A percentile compares a stretch with the other conserved stretches of the same genome.
phyloP scores from a whole-genome alignment of 1,139 yeast species.

The Zygosaccharomyces sapae region DNA sequence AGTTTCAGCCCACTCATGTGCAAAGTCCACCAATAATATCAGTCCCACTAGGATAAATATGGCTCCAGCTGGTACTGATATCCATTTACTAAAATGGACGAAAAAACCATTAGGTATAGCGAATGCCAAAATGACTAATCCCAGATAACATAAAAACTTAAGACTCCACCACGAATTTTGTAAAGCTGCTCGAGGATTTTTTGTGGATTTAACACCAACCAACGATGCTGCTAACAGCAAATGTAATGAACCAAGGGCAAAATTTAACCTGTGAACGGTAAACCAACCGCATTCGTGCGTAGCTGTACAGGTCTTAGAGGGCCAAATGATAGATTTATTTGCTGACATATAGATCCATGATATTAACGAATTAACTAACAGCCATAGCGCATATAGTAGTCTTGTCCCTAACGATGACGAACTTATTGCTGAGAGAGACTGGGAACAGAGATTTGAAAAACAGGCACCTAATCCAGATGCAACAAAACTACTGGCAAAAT shows the following conservation, averaged over 20 bases:
- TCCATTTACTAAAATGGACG: conserved; percentile 84
- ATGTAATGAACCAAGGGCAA: conserved; percentile 82
- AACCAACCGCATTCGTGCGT: conserved; percentile 85
- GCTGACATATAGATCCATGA: conserved; percentile 86
- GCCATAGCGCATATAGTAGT: conserved; percentile 74
- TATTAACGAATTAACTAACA: conserved; percentile 70
- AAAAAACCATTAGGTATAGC: conserved; percentile 78
- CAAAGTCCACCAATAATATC: conserved; percentile 88
- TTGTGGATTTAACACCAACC: conserved; percentile 70
- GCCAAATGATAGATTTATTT: conserved; percentile 70
- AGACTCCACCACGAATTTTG: conserved; percentile 92
- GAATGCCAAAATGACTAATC: conserved; percentile 59
- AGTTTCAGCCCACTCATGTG: conserved; percentile 98
- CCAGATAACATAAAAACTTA: conserved; percentile 61
- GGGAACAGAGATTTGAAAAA: conserved; percentile 64
- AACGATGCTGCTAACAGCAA: conserved; percentile 62
- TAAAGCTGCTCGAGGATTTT: conserved; percentile 72
- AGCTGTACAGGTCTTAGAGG: conserved; percentile 77
- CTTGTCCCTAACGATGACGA: conserved; percentile 77
- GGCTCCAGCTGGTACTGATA: conserved; percentile 81
- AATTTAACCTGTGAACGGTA: conserved; percentile 85
- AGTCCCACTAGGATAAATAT: conserved; percentile 85
- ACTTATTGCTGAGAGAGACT: conserved; percentile 46
- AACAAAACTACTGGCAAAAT: conserved; percentile 60
- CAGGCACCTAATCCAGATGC: conserved; percentile 88